Conservation (phyloP, 2,329 filamentous ascomycete genomes). For the Xylariales sp. region DNA sequence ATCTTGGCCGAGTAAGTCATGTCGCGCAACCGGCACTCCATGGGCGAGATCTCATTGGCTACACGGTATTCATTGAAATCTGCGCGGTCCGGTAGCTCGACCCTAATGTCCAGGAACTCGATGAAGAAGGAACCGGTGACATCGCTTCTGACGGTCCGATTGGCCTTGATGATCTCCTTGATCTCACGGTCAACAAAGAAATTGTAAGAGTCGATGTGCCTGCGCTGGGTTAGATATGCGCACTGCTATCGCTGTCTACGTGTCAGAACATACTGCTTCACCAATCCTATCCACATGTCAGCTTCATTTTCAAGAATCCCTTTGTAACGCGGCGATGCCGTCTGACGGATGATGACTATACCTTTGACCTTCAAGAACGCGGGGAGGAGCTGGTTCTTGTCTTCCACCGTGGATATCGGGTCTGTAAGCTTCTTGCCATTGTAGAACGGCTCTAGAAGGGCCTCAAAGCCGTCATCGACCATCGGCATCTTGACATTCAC, state of each 20-base stretch:
- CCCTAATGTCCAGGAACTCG: constrained; percentile 86
- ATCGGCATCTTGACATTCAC: constrained; percentile 39
- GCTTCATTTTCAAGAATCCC: constrained; percentile 13
- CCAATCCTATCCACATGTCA: constrained; percentile 49
- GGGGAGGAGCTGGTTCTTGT: constrained; percentile 95
- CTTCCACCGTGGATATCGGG: constrained; percentile 61
- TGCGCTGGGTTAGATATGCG: constrained; percentile 15
- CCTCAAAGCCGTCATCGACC: constrained; percentile 61
- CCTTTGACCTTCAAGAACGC: constrained; percentile 98
- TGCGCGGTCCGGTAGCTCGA: constrained; percentile 73
- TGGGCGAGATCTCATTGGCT: constrained; percentile 76
- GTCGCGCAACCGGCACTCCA: constrained; percentile 93
- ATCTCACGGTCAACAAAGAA: constrained; percentile 96
- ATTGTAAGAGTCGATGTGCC: constrained; percentile 96
- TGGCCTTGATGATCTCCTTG: constrained; percentile 93
- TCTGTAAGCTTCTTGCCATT: constrained; percentile 64
- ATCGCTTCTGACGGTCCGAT: constrained; percentile 83
- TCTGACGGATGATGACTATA: too few species aligned
- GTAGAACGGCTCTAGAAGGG: constrained; percentile 62
- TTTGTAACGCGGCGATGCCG: too few species aligned
- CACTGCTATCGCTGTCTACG: too few species aligned
- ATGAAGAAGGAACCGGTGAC: constrained; percentile 90
- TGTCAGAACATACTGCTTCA: constrained; percentile 65
- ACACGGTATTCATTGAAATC: constrained; percentile 69
- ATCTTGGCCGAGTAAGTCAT: constrained; percentile 98